Evolutionary conservation across 345 rosid species (phyloP).

Genomic region (Noccaea bulbosa): DNA sequence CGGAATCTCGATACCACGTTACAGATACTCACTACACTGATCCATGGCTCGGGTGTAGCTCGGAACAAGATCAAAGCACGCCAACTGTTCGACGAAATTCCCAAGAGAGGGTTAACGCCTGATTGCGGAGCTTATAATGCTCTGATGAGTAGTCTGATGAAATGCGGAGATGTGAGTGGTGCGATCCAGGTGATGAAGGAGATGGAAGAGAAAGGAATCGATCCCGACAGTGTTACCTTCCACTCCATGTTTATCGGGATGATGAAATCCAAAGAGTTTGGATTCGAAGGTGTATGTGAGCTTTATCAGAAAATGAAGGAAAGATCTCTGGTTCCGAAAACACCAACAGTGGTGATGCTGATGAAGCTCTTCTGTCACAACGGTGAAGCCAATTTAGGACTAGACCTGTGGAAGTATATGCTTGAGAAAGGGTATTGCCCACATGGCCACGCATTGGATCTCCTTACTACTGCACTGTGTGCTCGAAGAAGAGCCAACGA

Average conservation of each 20-base stretch:
- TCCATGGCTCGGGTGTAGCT: slow-evolving; percentile 80
- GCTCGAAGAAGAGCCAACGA: slow-evolving; percentile 59
- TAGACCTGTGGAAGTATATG: slow-evolving; percentile 66
- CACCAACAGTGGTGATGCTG: slow-evolving; percentile 77
- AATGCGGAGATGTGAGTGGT: slow-evolving; percentile 54
- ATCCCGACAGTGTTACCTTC: slow-evolving; percentile 63
- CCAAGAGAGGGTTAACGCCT: slow-evolving; percentile 50
- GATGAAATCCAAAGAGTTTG: slow-evolving; percentile 59
- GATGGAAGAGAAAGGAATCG: slow-evolving; percentile 66
- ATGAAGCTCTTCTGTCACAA: slow-evolving; percentile 77
- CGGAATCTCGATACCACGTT: slow-evolving; percentile 49
- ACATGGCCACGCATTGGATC: slow-evolving; percentile 77
- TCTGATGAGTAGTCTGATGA: slow-evolving; percentile 60
- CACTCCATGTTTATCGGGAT: slow-evolving; percentile 72
- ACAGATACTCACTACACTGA: slow-evolving; percentile 76
- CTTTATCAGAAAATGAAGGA: slow-evolving; percentile 61
- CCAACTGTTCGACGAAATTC: slow-evolving; percentile 70
- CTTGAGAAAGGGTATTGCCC: slow-evolving; percentile 75
- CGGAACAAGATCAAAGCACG: slow-evolving; percentile 60
- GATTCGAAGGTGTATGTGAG: slow-evolving; percentile 55
- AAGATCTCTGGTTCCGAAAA: slow-evolving; percentile 62
- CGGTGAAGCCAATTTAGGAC: slow-evolving; percentile 57
- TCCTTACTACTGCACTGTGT: slow-evolving; percentile 72
- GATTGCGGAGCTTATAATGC: slow-evolving; percentile 85
- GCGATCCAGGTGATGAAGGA: slow-evolving; percentile 70